Conservation (phyloP, 2,329 filamentous ascomycete genomes). For the Leptographium galeiforme region DNA sequence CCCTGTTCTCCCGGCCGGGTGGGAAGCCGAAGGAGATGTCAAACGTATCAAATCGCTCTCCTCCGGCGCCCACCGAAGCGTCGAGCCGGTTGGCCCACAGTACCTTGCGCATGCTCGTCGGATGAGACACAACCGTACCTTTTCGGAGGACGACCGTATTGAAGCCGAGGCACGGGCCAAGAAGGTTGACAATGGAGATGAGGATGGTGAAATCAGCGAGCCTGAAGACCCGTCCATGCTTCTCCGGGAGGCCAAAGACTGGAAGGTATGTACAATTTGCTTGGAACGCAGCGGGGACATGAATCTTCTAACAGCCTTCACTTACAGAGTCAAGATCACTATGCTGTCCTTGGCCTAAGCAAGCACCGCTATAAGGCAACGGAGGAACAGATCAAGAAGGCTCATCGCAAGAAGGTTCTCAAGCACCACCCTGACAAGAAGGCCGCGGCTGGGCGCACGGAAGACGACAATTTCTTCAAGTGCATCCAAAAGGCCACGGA, state of each 20-base stretch:
- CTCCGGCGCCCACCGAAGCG: constrained; percentile 64
- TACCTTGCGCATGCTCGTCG: constrained; percentile 95
- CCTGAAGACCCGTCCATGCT: constrained; percentile 87
- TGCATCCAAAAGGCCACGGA: constrained; percentile 98
- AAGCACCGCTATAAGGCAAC: constrained; percentile 89
- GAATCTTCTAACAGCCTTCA: background rate
- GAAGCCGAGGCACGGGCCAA: constrained; percentile 90
- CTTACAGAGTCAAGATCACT: constrained; percentile 79
- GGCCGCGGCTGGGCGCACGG: constrained; percentile 71
- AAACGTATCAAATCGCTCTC: constrained; percentile 69
- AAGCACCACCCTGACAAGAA: constrained; percentile 99
- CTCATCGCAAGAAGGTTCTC: constrained; percentile 98
- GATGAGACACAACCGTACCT: constrained; percentile 91
- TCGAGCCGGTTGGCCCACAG: constrained; percentile 93
- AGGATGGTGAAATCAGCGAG: constrained; percentile 82
- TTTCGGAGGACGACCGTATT: constrained; percentile 96
- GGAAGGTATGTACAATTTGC: constrained; percentile 61
- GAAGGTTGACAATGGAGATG: constrained; percentile 85
- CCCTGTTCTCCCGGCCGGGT: constrained; percentile 64
- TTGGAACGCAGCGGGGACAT: background rate
- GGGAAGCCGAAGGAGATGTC: constrained; percentile 85
- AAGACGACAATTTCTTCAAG: constrained; percentile 99
- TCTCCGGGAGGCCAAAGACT: constrained; percentile 90
- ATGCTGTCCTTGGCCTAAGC: constrained; percentile 84
- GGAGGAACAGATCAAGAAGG: constrained; percentile 96